Conservation (phyloP, 768 basidiomycete genomes). For the Lactarius quietus region DNA sequence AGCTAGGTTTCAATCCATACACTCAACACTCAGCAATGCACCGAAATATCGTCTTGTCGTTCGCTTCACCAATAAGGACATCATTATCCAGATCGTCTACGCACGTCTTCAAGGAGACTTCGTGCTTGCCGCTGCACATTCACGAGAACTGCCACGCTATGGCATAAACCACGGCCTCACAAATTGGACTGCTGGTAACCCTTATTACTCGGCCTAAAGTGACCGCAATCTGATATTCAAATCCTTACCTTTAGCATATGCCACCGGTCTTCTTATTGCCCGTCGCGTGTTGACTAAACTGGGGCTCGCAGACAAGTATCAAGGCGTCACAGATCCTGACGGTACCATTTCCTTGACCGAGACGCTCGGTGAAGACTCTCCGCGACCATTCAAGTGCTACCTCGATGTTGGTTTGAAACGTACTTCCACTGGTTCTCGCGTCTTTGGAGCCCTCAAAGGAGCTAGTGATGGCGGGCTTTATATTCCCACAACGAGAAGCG, state of each 20-base stretch:
- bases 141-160: constrained; percentile 89
- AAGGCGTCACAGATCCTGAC: constrained; percentile 89
- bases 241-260: constrained; percentile 67
- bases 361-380: constrained; percentile 84
- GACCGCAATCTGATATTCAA: not conserved
- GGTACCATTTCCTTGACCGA: constrained; percentile 84
- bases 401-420: constrained; percentile 98
- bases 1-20: not conserved
- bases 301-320: constrained; percentile 96
- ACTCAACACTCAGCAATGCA: constrained; percentile 59
- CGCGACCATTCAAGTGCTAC: constrained; percentile 98
- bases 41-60: constrained; percentile 99
- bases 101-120: constrained; percentile 98
- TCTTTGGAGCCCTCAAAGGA: constrained; percentile 99
- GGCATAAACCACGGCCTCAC: constrained; percentile 98
- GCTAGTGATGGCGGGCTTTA: constrained; percentile 96
- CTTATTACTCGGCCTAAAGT: not conserved
- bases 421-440: constrained; percentile 94
- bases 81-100: constrained; percentile 94
- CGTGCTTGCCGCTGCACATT: constrained; percentile 82
- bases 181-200: constrained; percentile 91
- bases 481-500: constrained; percentile 98
- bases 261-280: constrained; percentile 91
- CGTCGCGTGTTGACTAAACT: constrained; percentile 94
- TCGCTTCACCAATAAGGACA: constrained; percentile 96